Evolutionary conservation across 306 rosid genomes (phyloP).

Genomic region (Purshia tridentata): DNA sequence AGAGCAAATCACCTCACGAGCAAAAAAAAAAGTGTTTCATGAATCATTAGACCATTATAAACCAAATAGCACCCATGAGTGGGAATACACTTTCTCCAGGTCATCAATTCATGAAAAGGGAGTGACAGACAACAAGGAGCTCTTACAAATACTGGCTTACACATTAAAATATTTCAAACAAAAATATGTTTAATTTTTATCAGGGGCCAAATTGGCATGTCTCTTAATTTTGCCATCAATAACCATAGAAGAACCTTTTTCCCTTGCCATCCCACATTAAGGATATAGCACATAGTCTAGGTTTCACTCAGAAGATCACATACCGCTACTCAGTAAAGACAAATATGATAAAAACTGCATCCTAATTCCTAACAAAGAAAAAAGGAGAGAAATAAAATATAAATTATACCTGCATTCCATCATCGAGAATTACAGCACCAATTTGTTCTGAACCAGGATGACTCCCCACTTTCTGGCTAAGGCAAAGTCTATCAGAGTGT

Average conservation of each 20-base stretch:
- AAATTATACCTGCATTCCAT: slow-evolving; percentile 83
- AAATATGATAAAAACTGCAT: background rate
- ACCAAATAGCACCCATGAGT: background rate
- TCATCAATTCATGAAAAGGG: background rate
- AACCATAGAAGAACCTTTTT: background rate
- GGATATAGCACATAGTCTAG: background rate
- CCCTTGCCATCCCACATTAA: background rate
- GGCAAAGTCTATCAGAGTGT: slow-evolving; percentile 29
- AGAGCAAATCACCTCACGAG: slow-evolving; percentile 10
- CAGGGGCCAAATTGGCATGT: background rate
- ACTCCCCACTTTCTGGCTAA: slow-evolving; percentile 24
- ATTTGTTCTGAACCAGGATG: slow-evolving; percentile 44
- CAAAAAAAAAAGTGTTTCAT: background rate
- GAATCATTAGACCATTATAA: slow-evolving; percentile 3
- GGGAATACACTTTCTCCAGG: background rate
- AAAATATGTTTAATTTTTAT: background rate
- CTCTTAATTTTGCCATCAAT: background rate
- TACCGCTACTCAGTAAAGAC: background rate
- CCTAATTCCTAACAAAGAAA: background rate
- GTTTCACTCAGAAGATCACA: background rate
- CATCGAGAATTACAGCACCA: slow-evolving; percentile 76
- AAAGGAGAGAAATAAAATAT: background rate
- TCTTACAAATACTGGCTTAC: background rate
- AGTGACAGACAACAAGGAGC: slow-evolving; percentile 7
- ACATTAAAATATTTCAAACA: background rate